Base-by-base conservation (phyloP, 169 alveolate genomes). In the Neospora caninum region DNA sequence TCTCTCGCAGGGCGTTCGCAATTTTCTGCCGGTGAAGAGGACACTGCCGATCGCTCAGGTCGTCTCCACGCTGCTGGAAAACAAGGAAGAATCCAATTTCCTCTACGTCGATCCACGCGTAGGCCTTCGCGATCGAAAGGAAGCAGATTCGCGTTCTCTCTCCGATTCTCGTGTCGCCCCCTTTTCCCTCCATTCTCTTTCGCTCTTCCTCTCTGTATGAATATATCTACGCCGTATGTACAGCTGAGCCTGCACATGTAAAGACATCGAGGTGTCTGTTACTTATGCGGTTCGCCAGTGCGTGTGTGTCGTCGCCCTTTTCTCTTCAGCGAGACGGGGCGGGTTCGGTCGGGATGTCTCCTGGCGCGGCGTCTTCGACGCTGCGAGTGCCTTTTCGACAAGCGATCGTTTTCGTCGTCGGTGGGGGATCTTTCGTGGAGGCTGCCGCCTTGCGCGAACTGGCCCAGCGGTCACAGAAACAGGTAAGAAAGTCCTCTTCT, bases 361-460 rank as follows among this genome's bases (percentile, higher is more conserved):
- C 73, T 70, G 78, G 18, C 58, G 80, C 36, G 78, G 80, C 20
- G 45, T 78, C 38, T 34, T 88, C 92, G 42, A 36, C 93, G 29
- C 94, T 84, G 87, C 92, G 93, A 36, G 88, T 84, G 39, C 92
- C 92, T 1, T 93, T 94, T 9, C 88, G 94, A 9, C 95, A 95
- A 31, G 96, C 92, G 9, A 92, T 96, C 20, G 96, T 94, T 49
- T 96, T 96, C 80, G 93, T 96, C 31, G 95, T 96, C 10, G 97
- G 97, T 16, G 97, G 97, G 41, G 97, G 96, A 54, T 94, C 94
- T 87, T 95, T 91, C 53, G 95, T 94, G 22, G 97, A 96, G 83
- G 95, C 96, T 6, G 96, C 95, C 31, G 96, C 94, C n/a, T 45
- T 96, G 31, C 89, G 92, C 27, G 94, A 94, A 36, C 73, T 70